These are phyloP conservation scores for Saccharomyces uvarum DNA, from an alignment of 1,139 yeast species.

Conservation along the genomic window DNA sequence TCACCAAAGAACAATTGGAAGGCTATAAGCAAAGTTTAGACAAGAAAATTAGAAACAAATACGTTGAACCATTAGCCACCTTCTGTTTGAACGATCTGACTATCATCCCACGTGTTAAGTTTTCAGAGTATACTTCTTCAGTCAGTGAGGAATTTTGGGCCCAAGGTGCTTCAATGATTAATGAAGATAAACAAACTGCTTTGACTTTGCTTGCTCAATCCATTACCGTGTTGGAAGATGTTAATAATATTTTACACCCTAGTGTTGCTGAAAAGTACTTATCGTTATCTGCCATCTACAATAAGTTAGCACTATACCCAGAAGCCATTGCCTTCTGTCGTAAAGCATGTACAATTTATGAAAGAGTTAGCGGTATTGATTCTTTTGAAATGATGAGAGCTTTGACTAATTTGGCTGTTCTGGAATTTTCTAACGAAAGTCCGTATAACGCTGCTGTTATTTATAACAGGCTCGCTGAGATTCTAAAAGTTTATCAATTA, in stretches of 20 bases:
- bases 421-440: constrained; percentile 57
- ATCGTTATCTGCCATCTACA: constrained; percentile 57
- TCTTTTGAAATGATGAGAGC: constrained; percentile 68
- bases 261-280: constrained; percentile 69
- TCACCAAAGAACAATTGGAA: constrained; percentile 41
- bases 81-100: constrained; percentile 59
- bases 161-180: constrained; percentile 50
- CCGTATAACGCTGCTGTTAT: constrained; percentile 55
- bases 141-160: constrained; percentile 75
- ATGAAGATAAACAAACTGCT: constrained; percentile 40
- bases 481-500: constrained; percentile 45
- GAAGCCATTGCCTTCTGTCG: constrained; percentile 67
- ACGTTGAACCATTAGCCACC: constrained; percentile 31
- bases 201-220: constrained; percentile 60
- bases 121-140: constrained; percentile 56
- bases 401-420: constrained; percentile 65
- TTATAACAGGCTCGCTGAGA: constrained; percentile 32
- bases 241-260: constrained; percentile 73
- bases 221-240: constrained; percentile 67
- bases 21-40: constrained; percentile 34
- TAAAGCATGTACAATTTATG: constrained; percentile 64
- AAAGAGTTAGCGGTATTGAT: constrained; percentile 76
- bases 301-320: constrained; percentile 48
- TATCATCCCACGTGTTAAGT: constrained; percentile 68
- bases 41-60: constrained; percentile 32